These are phyloP conservation scores for Rhodamnia argentea DNA, from an alignment of 345 rosid genomes.

Conservation along the genomic window DNA sequence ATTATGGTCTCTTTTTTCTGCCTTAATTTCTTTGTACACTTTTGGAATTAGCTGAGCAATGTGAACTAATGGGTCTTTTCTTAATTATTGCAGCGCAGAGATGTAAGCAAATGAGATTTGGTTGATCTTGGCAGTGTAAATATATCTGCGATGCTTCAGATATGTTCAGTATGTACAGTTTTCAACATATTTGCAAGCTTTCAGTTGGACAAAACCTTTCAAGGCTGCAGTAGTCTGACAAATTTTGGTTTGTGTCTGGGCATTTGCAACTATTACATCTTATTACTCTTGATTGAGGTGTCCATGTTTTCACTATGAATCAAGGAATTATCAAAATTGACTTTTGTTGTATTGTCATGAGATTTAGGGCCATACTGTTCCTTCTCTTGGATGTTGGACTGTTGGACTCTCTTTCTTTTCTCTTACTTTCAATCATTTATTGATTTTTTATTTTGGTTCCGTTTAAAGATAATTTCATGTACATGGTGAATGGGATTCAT, in stretches of 20 bases:
- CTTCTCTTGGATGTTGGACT: not conserved
- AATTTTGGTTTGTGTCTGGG: not conserved
- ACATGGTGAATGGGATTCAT: not conserved
- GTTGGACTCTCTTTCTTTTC: not conserved
- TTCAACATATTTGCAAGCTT: not conserved
- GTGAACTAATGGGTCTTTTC: not conserved
- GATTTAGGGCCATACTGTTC: not conserved
- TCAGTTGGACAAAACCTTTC: not conserved
- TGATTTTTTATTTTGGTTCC: not conserved
- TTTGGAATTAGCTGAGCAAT: not conserved
- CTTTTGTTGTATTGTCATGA: not conserved
- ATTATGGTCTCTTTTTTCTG: not conserved
- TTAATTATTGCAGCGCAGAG: slow-evolving; percentile 9
- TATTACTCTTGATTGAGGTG: not conserved
- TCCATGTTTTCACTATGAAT: not conserved
- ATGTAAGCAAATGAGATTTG: slow-evolving; percentile 12
- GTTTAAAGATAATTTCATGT: not conserved
- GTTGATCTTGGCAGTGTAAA: slow-evolving; percentile 4
- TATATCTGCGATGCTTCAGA: not conserved
- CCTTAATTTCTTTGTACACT: not conserved
- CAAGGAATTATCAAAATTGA: not conserved
- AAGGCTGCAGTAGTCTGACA: not conserved
- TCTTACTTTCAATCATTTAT: not conserved
- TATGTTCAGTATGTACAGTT: not conserved
- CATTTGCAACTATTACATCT: not conserved